Evolutionary conservation across 2,329 filamentous ascomycete genomes (phyloP), one percentile per base, ranked within the genome.

Genomic region (Talaromyces sp.): DNA sequence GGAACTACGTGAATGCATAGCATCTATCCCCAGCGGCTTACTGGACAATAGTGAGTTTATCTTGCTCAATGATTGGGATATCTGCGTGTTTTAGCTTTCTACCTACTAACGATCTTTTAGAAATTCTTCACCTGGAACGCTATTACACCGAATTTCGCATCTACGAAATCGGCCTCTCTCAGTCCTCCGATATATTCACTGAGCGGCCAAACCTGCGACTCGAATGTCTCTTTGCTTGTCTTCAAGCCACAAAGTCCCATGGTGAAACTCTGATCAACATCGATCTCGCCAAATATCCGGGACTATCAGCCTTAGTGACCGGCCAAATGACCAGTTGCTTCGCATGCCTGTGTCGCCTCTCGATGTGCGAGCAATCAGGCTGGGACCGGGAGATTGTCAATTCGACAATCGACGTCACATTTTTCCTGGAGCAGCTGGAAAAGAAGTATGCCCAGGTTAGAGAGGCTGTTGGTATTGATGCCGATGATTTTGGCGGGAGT

Each of bases 151-250:
- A 60, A 31, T 52, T 48, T 14, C 28, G 35, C 14, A 60, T 60
- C 7, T 48, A 60, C 23, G 58, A 60, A 52, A 60, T 60, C 16
- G 58, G 58, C 28, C 46, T 60, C 33, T 60, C 58, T 1, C 42
- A 60, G 31, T 50, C 33, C 31, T 50, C 42, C 7, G 21, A n/a
- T 7, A 39, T 48, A 12, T 60, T 60, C 11, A n/a, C 18, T 16
- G 58, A 52, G n/a, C 42, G 40, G 11, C 35, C 58, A 52, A 60
- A 39, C 18, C 16, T 52, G 23, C 58, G 44, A 3, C 35, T 52
- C 18, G 58, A 60, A 40, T 60, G 44, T 3, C 31, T 60, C 1
- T 52, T 44, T 31, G 18, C 58, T 37, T 60, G 58, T 23, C 44
- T 60, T 8, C 58, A 60, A 28, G 58, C 42, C 11, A 60, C 44